Conservation (phyloP, 192 early-diverging fungal species). For the Backusella westeae region DNA sequence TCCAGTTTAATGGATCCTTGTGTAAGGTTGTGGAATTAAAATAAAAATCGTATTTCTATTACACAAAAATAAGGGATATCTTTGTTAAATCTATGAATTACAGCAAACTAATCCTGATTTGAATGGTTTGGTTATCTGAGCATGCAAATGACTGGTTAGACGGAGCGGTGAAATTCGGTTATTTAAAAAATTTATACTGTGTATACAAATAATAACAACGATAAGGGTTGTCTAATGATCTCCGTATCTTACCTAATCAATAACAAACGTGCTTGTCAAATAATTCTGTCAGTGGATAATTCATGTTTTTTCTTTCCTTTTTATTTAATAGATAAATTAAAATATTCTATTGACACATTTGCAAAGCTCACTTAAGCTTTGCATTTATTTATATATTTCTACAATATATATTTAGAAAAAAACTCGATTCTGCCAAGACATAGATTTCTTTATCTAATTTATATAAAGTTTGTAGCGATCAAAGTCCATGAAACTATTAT, state of each 20-base stretch:
- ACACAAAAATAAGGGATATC: conserved; percentile 6
- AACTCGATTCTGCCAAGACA: not conserved
- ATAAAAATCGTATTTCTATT: not conserved
- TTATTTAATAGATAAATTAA: not conserved
- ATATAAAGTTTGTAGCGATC: not conserved
- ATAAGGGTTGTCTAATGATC: conserved; percentile 6
- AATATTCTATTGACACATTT: not conserved
- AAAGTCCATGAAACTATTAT: not conserved
- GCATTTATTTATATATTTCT: not conserved
- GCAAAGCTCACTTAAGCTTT: not conserved
- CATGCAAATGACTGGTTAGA: not conserved
- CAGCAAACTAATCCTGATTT: conserved; percentile 4
- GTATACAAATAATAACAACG: not conserved
- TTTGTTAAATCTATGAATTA: not conserved
- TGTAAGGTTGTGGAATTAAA: not conserved
- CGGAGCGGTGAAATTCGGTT: not conserved
- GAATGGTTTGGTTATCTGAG: not conserved
- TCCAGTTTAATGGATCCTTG: not conserved
- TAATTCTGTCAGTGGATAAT: not conserved
- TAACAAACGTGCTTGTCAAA: not conserved
- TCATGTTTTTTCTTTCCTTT: not conserved
- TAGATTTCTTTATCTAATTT: not conserved
- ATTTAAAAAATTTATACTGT: not conserved
- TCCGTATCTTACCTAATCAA: conserved; percentile 1
- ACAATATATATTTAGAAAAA: not conserved